A percentile compares a stretch with the other conserved stretches of the same genome.
phyloP scores from a whole-genome alignment of 2,329 filamentous ascomycete species.

The Exophiala calicioides region DNA sequence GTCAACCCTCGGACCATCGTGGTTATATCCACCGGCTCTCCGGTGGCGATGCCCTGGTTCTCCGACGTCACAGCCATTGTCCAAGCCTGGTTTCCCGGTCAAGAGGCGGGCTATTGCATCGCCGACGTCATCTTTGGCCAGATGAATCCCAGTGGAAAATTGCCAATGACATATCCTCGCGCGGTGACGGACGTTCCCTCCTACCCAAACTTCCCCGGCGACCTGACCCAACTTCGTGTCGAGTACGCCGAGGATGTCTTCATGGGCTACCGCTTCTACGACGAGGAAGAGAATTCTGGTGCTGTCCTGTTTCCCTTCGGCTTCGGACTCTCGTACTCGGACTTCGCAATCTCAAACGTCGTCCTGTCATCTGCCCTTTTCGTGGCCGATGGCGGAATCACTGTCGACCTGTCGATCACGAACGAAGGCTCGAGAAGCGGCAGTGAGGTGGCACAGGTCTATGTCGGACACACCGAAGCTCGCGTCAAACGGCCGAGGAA shows the following conservation, averaged over 20 bases:
- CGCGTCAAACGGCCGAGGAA: conserved; percentile 39
- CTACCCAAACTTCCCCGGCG: conserved; percentile 66
- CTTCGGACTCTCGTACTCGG: conserved; percentile 47
- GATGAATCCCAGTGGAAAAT: conserved; percentile 71
- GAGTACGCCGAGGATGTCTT: conserved; percentile 79
- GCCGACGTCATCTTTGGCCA: conserved; percentile 75
- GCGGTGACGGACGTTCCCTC: conserved; percentile 69
- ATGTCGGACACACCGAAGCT: not conserved
- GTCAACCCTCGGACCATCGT: conserved; percentile 52
- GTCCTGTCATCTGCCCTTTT: not conserved
- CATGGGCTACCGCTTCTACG: conserved; percentile 77
- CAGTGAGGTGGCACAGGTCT: conserved; percentile 12
- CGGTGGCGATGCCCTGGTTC: conserved; percentile 54
- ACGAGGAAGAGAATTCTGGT: conserved; percentile 61
- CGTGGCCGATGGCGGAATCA: not conserved
- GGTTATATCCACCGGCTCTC: conserved; percentile 75
- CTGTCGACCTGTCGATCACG: not conserved
- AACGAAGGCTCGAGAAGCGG: conserved; percentile 7
- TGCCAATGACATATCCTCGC: conserved; percentile 71
- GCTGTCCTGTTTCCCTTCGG: conserved; percentile 73
- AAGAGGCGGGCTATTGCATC: conserved; percentile 77
- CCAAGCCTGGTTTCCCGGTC: conserved; percentile 81
- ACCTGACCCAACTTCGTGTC: conserved; percentile 65
- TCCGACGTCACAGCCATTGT: conserved; percentile 56
- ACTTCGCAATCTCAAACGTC: not conserved